phyloP scores from a whole-genome alignment of 1,284 basidiomycete genomes.

The Microbotryomycetes sp. region DNA sequence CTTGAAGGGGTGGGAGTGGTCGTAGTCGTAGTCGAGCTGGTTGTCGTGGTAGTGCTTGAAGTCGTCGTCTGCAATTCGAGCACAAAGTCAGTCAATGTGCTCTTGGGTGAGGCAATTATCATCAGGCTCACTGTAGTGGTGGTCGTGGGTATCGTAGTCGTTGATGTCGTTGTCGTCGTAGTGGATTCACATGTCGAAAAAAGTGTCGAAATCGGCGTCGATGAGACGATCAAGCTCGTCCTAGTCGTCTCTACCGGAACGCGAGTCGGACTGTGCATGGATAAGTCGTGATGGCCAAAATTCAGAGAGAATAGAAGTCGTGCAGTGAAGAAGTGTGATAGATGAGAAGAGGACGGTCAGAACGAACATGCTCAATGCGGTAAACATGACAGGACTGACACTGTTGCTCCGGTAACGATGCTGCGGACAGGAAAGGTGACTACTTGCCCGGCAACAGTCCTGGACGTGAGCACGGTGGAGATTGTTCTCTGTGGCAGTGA shows the following conservation, averaged over 20 bases:
- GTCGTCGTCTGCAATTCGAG: neutral
- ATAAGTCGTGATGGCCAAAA: neutral
- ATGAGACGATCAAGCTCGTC: conserved; percentile 10
- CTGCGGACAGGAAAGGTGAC: neutral
- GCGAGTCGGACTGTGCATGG: neutral
- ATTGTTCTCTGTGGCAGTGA: neutral
- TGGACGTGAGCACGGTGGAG: neutral
- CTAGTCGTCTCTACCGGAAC: neutral
- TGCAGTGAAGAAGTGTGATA: neutral
- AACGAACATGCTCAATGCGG: neutral
- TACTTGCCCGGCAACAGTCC: neutral
- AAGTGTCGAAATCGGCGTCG: conserved; percentile 10
- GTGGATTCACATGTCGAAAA: neutral
- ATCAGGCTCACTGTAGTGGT: neutral
- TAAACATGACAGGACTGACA: neutral
- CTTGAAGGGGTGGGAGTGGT: neutral
- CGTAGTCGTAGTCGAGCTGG: neutral
- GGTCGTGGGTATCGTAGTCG: neutral
- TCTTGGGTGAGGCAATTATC: neutral
- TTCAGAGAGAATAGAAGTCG: too few species aligned
- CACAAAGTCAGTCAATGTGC: neutral
- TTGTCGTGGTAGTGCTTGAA: neutral
- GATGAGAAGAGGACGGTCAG: neutral
- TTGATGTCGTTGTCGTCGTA: neutral
- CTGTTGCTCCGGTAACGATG: conserved; percentile 2